Base-by-base conservation (phyloP, 768 basidiomycete species). In the Boletus sp. region DNA sequence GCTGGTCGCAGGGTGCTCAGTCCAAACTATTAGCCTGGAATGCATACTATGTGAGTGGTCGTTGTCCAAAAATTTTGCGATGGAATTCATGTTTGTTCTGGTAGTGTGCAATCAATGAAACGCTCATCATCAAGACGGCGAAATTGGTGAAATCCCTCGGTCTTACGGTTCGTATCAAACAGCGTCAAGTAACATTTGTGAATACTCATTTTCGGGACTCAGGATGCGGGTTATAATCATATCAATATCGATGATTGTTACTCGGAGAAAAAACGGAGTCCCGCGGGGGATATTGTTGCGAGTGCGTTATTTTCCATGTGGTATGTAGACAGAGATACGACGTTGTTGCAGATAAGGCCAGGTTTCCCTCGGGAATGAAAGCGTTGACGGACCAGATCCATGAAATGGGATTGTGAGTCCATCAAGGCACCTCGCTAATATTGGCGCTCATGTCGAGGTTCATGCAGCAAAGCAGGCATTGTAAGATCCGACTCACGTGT, bases 181-280 rank as follows among this genome's bases (percentile, higher is more conserved):
- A n/a, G n/a, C 8, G 43, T 34, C 32, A 15, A 11, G 29, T 38
- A 25, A 29, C 15, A 5, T 30, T 30, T 32, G 10, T 38, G 17
- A 23, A n/a, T 30, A n/a, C 42, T 53, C 52, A 41, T 42, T 14
- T 32, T 23, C n/a, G 19, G 37, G 37, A 29, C 34, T 45, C 47
- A 84, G 82, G 80, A 81, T 50, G 75, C 73, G 33, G 84, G 84
- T 2, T 87, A 86, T 60, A 70, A 75, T 50, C 75, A 81, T 57
- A 70, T 86, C 53, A 85, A 83, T 51, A 64, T 87, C 27, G 84
- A 87, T 52, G 84, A 86, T 54, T 87, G 84, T 58, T 87, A 83
- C 58, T 78, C 84, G 2, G 79, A 82, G 67, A 84, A 79, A 60
- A 62, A 80, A 43, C 75, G 84, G 35, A 82, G 68, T 53, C 58